Conservation (phyloP, 805 yeast genomes). For the Metschnikowia matae region DNA sequence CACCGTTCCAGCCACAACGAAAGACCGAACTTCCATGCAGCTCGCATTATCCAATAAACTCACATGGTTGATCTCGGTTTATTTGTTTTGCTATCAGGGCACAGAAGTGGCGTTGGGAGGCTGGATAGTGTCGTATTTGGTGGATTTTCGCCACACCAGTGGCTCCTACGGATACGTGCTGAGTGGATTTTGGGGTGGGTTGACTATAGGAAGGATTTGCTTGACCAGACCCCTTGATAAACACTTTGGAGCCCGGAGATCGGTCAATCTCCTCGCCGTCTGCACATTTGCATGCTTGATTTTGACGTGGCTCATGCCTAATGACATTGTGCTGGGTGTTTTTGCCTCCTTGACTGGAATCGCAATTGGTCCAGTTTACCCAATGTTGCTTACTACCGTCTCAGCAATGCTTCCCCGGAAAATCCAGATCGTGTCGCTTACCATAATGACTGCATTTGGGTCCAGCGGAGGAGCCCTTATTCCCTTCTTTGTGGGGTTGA, state of each 20-base stretch:
- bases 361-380: conserved; percentile 22
- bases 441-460: conserved; percentile 25
- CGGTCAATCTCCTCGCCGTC: conserved; percentile 12
- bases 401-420: conserved; percentile 21
- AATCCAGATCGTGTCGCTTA: conserved; percentile 22
- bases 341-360: conserved; percentile 19
- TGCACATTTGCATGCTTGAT: conserved; percentile 13
- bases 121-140: conserved; percentile 23
- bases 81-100: conserved; percentile 21
- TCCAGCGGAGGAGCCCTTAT: conserved; percentile 24
- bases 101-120: conserved; percentile 22
- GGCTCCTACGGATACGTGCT: conserved; percentile 21
- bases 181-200: conserved; percentile 25
- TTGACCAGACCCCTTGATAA: conserved; percentile 19
- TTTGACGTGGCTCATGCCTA: conserved; percentile 18
- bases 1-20: background rate
- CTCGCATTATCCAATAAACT: conserved; percentile 16
- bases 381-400: conserved; percentile 21
- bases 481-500: conserved; percentile 22
- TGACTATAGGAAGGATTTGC: conserved; percentile 20
- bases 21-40: conserved; percentile 7
- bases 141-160: conserved; percentile 19
- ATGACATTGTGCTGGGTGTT: conserved; percentile 14
- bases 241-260: conserved; percentile 16
- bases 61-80: conserved; percentile 21